Conservation (phyloP, 2,329 filamentous ascomycete genomes). For the Calonectria naviculata region DNA sequence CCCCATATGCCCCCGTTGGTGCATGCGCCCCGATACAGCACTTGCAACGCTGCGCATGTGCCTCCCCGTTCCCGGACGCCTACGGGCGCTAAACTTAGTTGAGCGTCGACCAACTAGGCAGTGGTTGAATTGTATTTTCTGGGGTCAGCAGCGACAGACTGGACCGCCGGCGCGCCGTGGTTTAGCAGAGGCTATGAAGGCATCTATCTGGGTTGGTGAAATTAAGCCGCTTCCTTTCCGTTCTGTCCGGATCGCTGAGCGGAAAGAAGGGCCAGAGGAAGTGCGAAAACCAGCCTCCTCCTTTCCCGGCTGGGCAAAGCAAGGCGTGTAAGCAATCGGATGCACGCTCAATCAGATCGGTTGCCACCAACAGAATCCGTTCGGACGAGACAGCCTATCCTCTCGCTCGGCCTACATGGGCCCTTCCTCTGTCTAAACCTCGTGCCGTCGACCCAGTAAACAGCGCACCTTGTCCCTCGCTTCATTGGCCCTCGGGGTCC, state of each 20-base stretch:
- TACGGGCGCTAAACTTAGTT: constrained; percentile 39
- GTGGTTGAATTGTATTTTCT: constrained; percentile 20
- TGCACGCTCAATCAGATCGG: constrained; percentile 3
- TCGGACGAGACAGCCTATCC: constrained; percentile 1
- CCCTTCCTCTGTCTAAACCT: constrained; percentile 17
- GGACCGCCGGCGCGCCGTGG: not conserved
- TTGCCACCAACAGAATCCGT: constrained; percentile 1
- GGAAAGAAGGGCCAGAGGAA: not conserved
- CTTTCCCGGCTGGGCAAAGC: not conserved
- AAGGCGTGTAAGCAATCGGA: not conserved
- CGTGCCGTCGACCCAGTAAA: constrained; percentile 24
- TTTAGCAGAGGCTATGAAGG: not conserved
- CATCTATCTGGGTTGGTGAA: not conserved
- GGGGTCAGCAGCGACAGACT: not conserved
- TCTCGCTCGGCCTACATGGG: constrained; percentile 2
- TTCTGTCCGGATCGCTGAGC: not conserved
- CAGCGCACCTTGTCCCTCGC: constrained; percentile 34
- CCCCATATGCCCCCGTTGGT: constrained; percentile 31
- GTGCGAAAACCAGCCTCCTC: not conserved
- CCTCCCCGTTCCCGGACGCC: constrained; percentile 23
- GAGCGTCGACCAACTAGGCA: constrained; percentile 11
- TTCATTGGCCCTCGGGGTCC: constrained; percentile 32
- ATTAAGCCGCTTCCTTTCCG: not conserved
- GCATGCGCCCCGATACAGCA: constrained; percentile 48
- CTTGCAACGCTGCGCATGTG: constrained; percentile 33